Base-by-base conservation (phyloP, 129 eudicot species). In the Tagetes erecta region DNA sequence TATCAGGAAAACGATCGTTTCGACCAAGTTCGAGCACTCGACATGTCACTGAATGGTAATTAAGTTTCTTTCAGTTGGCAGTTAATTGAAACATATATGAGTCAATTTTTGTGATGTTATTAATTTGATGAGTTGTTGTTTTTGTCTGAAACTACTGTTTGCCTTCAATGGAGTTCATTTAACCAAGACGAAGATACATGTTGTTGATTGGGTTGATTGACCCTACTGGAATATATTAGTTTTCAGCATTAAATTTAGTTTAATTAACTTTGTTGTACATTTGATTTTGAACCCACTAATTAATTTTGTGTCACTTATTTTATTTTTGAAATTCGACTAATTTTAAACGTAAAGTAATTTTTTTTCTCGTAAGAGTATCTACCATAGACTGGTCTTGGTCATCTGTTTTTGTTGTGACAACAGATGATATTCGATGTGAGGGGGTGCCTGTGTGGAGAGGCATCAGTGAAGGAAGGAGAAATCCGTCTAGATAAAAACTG, bases 1-100 rank as follows among this genome's bases (percentile, higher is more conserved):
- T 94, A 31, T 88, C 97, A 9, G 99, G 97, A 58, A 94, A 91
- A 86, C 87, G 93, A 81, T 62, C 89, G 0, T 88, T 88, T 85
- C 91, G 96, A 50, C 96, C 94, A 1, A 87, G 85, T 84, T 87
- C 91, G 11, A 91, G 97, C 68, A 71, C 97, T 8, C 86, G 90
- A 8, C 93, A 86, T 71, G 84, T 83, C 47, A 84, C 83, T 7
- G 91, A 94, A 83, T 94, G 99, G 99, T 94, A 91, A 20, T 20
- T 20, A 71, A 14, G 0, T 33, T 75, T 68, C 39, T 36, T 64
- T 53, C 47, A 67, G 30, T 31, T 5, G 39, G 13, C 40, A 42
- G 6, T n/a, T 1, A 56, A 9, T 53, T 53, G 45, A 3, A 56
- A 39, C 67, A 72, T 6, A 31, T 8, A 47, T 12, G 0, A 4